Conservation (phyloP, 2,329 filamentous ascomycete genomes). For the Myriosclerotinia curreyana region DNA sequence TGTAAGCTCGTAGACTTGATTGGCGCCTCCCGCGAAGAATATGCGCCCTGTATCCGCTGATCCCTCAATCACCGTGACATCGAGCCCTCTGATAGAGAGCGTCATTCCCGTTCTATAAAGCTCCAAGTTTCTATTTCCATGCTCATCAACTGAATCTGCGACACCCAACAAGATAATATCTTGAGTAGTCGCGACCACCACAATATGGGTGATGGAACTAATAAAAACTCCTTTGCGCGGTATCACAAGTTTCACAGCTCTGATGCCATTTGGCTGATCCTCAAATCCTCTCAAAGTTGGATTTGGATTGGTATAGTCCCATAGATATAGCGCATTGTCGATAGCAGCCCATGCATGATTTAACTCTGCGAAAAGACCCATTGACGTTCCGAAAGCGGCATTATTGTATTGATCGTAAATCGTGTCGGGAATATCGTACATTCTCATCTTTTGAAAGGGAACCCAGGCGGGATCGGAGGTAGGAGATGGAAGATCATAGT, state of each 20-base stretch:
- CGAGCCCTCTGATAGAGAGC: conserved; percentile 70
- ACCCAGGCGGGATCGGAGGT: conserved; percentile 68
- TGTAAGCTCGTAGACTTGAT: conserved; percentile 88
- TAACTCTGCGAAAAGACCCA: conserved; percentile 93
- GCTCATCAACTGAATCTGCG: conserved; percentile 61
- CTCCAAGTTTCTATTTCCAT: conserved; percentile 68
- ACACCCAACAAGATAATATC: conserved; percentile 89
- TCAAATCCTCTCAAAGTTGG: conserved; percentile 91
- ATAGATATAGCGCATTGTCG: conserved; percentile 92
- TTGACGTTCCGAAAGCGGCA: conserved; percentile 81
- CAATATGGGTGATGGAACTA: conserved; percentile 76
- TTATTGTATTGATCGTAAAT: conserved; percentile 92
- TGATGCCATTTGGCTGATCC: conserved; percentile 83
- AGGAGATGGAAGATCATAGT: conserved; percentile 72
- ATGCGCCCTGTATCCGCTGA: conserved; percentile 80
- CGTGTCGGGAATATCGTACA: conserved; percentile 85
- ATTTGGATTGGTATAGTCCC: conserved; percentile 94
- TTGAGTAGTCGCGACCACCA: conserved; percentile 81
- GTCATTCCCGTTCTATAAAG: conserved; percentile 89
- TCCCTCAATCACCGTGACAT: conserved; percentile 74
- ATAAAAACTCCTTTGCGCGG: conserved; percentile 88
- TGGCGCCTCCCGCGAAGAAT: conserved; percentile 83
- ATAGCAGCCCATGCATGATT: conserved; percentile 95
- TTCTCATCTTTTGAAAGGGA: conserved; percentile 83
- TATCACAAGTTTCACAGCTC: conserved; percentile 81